Evolutionary conservation across 345 rosid species (phyloP), one percentile per base, ranked within the genome.

Genomic region (Populus alba): DNA sequence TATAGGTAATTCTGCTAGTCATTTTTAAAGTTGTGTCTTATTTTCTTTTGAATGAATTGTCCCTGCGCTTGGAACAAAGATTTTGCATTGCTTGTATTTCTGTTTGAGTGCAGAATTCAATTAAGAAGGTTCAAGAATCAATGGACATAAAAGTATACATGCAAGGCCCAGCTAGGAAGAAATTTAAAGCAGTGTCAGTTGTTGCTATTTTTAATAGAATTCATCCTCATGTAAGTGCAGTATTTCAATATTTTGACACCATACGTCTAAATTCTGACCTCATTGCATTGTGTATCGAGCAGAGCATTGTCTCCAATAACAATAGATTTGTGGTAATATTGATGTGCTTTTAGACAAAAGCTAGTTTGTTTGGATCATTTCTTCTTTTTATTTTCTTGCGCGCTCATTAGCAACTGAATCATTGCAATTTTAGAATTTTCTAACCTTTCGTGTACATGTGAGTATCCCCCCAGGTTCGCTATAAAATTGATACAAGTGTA

Each of bases 311-410:
- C 20, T 53, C 23, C 59, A 7, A 7, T 18, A 53, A 53, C 59
- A 53, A 18, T 7, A 18, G 59, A 20, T 18, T 53, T 53, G 59
- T 8, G 7, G 23, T 53, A 53, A 20, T 2, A 20, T 20, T 7
- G 12, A 55, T 55, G n/a, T 22, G 8, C 61, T 55, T 8, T 55
- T 55, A 7, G 25, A 55, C 61, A 55, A 22, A 22, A 55, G 25
- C 25, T 22, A 35, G 12, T 20, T 41, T n/a, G 45, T 10, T 23
- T 0, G 15, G 17, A 7, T 59, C 16, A 16, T 35, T 55, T 63
- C 35, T 15, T 16, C 59, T 17, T 67, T 55, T 6, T 8, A 16
- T 22, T 73, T 74, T 59, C 82, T 74, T 79, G 82, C 78, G 73
- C 78, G 68, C 82, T 74, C 82, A 13, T 38, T 63, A 70, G 17